Evolutionary conservation across 805 yeast genomes (phyloP), one percentile per base, ranked within the genome.

Genomic region (Yamadazyma sp.): DNA sequence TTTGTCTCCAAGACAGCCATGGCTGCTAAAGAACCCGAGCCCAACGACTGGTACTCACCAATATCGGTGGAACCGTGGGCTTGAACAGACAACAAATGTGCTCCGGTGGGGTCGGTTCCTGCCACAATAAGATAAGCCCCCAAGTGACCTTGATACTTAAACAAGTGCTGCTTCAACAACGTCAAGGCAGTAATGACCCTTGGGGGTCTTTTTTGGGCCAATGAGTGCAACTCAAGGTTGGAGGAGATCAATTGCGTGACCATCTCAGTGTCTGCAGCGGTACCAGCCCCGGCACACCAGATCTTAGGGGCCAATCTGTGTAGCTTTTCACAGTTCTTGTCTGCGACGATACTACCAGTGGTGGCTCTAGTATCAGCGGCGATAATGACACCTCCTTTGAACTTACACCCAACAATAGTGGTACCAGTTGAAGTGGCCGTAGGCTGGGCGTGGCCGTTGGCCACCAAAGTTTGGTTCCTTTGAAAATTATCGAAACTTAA

Each of bases 251-350:
- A 73, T 62, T 89, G 96, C 4, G 99, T 93, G 26, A 93, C 98
- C 80, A 89, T 88, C 62, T 93, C 98, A 9, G 97, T 93, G 60
- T 93, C 99, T 6, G 99, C 98, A 20, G 99, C 99, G n/a, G 99
- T 93, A 62, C 99, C 99, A 3, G 99, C 99, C 55, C 99, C 99
- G 36, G 99, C 99, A 80, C 99, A 91, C 97, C 97, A 91, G 59
- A 90, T 89, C 55, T 75, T 77, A 7, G 97, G 96, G 5, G 96
- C 77, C 48, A 90, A 73, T 50, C 95, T 70, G 66, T 91, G 97
- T 48, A 93, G 73, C 65, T 91, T 91, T 57, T 89, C 96, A 73
- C 97, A 90, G 70, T 93, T 93, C 71, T 93, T 93, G 67, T 93
- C 98, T 6, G 99, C 99, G 23, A 93, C 98, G 51, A 93, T 88